Evolutionary conservation across 2,329 filamentous ascomycete genomes (phyloP).

Genomic region (Talaromyces sp.): DNA sequence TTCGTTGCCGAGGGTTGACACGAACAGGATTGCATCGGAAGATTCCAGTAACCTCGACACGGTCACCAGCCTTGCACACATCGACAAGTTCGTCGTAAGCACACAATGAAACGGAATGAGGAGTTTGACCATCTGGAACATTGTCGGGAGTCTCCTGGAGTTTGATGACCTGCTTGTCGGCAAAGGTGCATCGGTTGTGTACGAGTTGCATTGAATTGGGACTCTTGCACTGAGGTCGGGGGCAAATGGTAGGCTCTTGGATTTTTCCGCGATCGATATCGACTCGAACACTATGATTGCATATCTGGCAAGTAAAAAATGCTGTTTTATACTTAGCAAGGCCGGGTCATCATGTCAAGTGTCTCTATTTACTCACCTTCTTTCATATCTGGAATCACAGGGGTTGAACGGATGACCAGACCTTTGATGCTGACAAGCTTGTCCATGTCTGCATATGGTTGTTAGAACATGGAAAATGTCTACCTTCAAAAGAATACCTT

Average conservation of each 20-base stretch:
- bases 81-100: constrained; percentile 97
- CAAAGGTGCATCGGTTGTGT: constrained; percentile 90
- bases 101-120: constrained; percentile 92
- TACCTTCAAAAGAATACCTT: constrained; percentile 18
- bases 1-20: constrained; percentile 86
- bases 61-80: constrained; percentile 95
- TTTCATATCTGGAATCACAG: constrained; percentile 98
- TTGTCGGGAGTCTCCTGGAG: constrained; percentile 95
- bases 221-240: constrained; percentile 71
- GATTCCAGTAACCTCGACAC: constrained; percentile 91
- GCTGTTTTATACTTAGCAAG: constrained; percentile 43
- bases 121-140: constrained; percentile 91
- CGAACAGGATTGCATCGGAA: constrained; percentile 93
- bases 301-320: constrained; percentile 92
- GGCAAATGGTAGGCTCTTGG: constrained; percentile 85
- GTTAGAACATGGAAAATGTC: neutral
- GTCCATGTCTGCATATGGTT: constrained; percentile 68
- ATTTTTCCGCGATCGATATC: constrained; percentile 95
- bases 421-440: constrained; percentile 93
- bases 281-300: constrained; percentile 84
- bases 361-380: constrained; percentile 47
- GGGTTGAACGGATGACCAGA: constrained; percentile 89
- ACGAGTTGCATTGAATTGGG: constrained; percentile 98
- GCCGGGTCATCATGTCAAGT: neutral
- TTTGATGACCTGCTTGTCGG: constrained; percentile 98